Evolutionary conservation across 2,329 filamentous ascomycete species (phyloP).

Genomic region (Calonectria honghensis): DNA sequence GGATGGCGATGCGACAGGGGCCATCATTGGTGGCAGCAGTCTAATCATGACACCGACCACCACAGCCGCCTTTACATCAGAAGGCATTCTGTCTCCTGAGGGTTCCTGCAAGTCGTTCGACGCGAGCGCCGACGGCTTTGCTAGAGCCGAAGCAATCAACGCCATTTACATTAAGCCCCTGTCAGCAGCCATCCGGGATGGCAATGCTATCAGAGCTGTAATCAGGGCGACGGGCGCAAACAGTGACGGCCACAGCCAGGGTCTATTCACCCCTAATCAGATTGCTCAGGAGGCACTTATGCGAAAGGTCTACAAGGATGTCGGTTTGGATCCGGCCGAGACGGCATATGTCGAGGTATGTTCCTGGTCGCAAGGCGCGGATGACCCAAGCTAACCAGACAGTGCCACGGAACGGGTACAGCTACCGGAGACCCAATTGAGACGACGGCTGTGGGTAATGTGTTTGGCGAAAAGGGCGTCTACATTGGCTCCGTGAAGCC

Average conservation of each 20-base stretch:
- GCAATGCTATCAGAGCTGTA: slow-evolving; percentile 62
- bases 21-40: slow-evolving; percentile 59
- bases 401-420: slow-evolving; percentile 67
- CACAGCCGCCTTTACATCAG: slow-evolving; percentile 46
- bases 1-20: slow-evolving; percentile 52
- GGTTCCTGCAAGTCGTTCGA: slow-evolving; percentile 60
- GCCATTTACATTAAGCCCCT: slow-evolving; percentile 66
- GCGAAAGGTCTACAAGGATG: slow-evolving; percentile 58
- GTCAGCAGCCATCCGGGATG: slow-evolving; percentile 64
- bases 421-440: slow-evolving; percentile 65
- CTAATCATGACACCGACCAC: slow-evolving; percentile 57
- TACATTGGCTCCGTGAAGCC: slow-evolving; percentile 66
- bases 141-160: slow-evolving; percentile 66
- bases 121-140: slow-evolving; percentile 66
- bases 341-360: slow-evolving; percentile 57
- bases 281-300: slow-evolving; percentile 63
- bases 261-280: slow-evolving; percentile 62
- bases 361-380: background rate
- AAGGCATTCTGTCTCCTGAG: slow-evolving; percentile 53
- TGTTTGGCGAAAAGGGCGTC: slow-evolving; percentile 55
- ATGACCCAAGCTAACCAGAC: background rate
- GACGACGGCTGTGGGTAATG: slow-evolving; percentile 57
- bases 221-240: slow-evolving; percentile 59
- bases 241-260: slow-evolving; percentile 63
- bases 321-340: slow-evolving; percentile 48